Conservation (phyloP, 2,329 filamentous ascomycete species). For the Aureobasidium mangrovei region DNA sequence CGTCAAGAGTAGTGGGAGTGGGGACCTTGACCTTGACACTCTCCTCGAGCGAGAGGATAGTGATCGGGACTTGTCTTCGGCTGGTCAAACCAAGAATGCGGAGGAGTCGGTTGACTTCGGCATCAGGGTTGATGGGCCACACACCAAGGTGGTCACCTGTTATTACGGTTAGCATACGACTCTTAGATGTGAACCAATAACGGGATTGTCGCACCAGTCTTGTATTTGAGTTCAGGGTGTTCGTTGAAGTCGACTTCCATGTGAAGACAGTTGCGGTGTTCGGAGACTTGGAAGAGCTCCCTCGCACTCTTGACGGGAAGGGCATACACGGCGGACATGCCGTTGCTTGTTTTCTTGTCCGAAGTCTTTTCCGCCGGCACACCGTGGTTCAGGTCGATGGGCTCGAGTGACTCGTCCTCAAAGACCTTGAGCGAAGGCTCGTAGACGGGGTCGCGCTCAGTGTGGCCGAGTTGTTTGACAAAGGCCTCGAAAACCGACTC, state of each 20-base stretch:
- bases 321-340: conserved; percentile 27
- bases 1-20: conserved; percentile 32
- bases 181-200: too few species aligned
- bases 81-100: conserved; percentile 22
- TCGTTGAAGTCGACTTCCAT: conserved; percentile 33
- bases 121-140: conserved; percentile 33
- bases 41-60: conserved; percentile 24
- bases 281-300: conserved; percentile 28
- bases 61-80: conserved; percentile 21
- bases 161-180: too few species aligned
- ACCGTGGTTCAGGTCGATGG: conserved; percentile 24
- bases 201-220: conserved; percentile 21
- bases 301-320: conserved; percentile 26
- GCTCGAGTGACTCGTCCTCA: conserved; percentile 20
- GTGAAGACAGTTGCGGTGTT: conserved; percentile 33
- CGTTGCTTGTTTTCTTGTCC: conserved; percentile 19
- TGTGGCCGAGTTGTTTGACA: conserved; percentile 24
- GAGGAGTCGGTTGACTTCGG: conserved; percentile 30
- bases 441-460: conserved; percentile 28
- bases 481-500: conserved; percentile 28
- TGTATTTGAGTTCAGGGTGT: conserved; percentile 31
- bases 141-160: conserved; percentile 34
- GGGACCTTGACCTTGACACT: conserved; percentile 31
- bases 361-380: conserved; percentile 19
- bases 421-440: conserved; percentile 26